Base-by-base conservation (phyloP, 1,284 basidiomycete species). In the Schizopora paradoxa region DNA sequence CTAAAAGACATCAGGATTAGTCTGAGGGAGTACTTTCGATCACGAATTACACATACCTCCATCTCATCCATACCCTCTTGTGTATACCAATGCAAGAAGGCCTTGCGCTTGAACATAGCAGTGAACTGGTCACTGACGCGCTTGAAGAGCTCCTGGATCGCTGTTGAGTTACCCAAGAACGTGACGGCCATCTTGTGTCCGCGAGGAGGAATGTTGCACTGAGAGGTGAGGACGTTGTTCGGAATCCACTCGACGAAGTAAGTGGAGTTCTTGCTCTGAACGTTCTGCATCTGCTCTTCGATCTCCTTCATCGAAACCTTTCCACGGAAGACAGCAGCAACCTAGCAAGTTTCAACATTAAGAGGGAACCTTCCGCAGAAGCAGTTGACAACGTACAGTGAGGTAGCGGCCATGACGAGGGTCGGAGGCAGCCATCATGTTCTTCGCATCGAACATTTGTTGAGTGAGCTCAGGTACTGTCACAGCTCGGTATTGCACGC, bases 161-260 rank as follows among this genome's bases (percentile, higher is more conserved):
- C 90, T 48, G 92, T 97, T 36, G 91, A 92, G 80, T 98, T 98
- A 61, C 93, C 94, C 65, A 98, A 80, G 76, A 97, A 97, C 29
- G 93, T 97, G 51, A 93, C 89, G 21, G 90, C 87, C 91, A 95
- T 94, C 79, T 93, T 95, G 61, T 91, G 76, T 43, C 90, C 91
- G 53, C 87, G 82, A 48, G 94, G 93, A 60, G 93, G 78, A 61
- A 96, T 93, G 70, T 96, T 92, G 73, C 91, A 94, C 70, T 95
- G 91, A 53, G 94, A 92, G 46, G 91, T 93, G 60, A 91, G 82
- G 52, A 96, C 90, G 66, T 97, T 97, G 82, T 94, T 94, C 57
- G 93, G 93, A 58, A 96, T 98, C 95, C 94, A 97, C 71, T 96
- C 93, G 60, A 97, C 94, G 62, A 98, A 97, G 79, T 94, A 95